Evolutionary conservation across 2,329 filamentous ascomycete species (phyloP), one percentile per base, ranked within the genome.

Genomic region (Verticillium albo-atrum): DNA sequence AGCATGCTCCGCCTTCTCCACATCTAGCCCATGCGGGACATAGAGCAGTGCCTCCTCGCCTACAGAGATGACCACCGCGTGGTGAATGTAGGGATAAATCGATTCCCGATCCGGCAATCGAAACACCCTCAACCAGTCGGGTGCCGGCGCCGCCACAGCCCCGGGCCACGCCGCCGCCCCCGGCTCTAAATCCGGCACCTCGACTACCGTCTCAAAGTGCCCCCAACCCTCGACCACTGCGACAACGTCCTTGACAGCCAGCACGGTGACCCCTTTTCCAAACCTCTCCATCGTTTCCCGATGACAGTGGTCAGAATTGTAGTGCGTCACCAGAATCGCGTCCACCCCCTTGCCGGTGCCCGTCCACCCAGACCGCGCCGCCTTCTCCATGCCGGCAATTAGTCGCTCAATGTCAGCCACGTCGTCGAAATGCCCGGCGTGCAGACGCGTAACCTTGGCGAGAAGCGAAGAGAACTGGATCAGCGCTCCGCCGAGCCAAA

Each of bases 401-500:
- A 53, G 30, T 7, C 35, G 51, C 9, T 58, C 30, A 6, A 58
- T 7, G 23, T 53, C 53, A 10, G 25, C 23, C 1, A 52, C 7
- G 52, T 26, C 50, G 23, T 17, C 15, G 20, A 60, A 37, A 3
- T 15, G 26, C 14, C 51, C 51, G 3, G 35, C 52, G 12, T 26
- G 15, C 6, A 27, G n/a, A 10, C 54, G 35, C 25, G 34, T 50
- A 37, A 55, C 53, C 3, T 32, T 27, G 14, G 58, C 4, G 6
- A 58, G 10, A n/a, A 60, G 2, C 20, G 51, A 27, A 4, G 51
- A 28, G 25, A 28, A 53, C 17, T 25, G 51, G 34, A 10, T 55
- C 23, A 20, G 12, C 7, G 12, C 4, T 3, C 71, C 71, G 6
- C 62, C 62, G 7, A 74, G 67, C 72, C 72, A 74, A 1, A 72